Evolutionary conservation across 805 yeast species (phyloP).

Genomic region (Candida koratica): DNA sequence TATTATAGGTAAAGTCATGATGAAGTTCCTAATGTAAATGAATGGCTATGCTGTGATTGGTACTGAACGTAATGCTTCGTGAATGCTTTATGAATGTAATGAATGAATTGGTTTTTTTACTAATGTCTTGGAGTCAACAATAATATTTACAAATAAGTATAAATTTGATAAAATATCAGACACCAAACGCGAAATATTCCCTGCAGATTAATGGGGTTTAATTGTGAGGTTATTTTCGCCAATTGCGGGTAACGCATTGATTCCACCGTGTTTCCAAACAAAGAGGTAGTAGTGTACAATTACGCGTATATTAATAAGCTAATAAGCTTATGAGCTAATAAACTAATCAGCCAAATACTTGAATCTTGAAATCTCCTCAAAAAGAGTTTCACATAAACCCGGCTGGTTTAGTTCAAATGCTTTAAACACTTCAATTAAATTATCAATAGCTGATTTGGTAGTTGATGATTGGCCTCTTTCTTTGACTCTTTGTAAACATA

Average conservation of each 20-base stretch:
- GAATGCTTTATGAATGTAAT: not conserved
- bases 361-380: conserved; percentile 50
- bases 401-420: conserved; percentile 50
- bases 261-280: too few relatives aligned
- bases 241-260: not conserved
- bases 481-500: conserved; percentile 46
- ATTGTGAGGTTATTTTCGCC: not conserved
- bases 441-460: conserved; percentile 45
- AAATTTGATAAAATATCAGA: conserved; percentile 4
- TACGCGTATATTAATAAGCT: conserved; percentile 1
- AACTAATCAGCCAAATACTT: conserved; percentile 6
- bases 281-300: too few relatives aligned
- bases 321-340: too few relatives aligned
- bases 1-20: conserved; percentile 8
- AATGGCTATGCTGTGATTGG: not conserved
- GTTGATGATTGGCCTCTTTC: conserved; percentile 49
- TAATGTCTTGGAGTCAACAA: not conserved
- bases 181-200: conserved; percentile 9
- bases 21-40: not conserved
- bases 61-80: too few relatives aligned
- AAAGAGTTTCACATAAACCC: conserved; percentile 62
- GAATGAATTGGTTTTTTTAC: not conserved
- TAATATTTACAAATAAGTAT: not conserved
- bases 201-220: conserved; percentile 2
- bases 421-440: conserved; percentile 38